Base-by-base conservation (phyloP, 2,329 filamentous ascomycete species). In the Grosmannia huntii region DNA sequence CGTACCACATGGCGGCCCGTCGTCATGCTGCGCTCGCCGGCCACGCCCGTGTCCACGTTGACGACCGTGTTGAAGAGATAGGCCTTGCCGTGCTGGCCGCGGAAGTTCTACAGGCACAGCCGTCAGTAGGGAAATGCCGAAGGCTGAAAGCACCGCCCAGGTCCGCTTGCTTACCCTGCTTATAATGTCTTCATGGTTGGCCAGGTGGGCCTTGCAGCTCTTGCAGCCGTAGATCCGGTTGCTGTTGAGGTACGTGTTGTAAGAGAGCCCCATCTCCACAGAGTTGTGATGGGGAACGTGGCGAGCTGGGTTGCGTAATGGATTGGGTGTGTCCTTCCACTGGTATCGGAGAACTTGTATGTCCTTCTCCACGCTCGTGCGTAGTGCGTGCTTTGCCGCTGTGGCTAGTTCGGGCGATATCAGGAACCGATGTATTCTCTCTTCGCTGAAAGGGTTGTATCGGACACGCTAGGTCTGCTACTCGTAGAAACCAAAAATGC, bases 1-100 rank as follows among this genome's bases (percentile, higher is more conserved):
- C 94, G 86, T 53, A 99, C 94, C 59, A 97, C 80, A 72, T 99
- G 94, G 57, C 89, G 83, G 57, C 94, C 94, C 0, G 94, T 99
- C 16, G 94, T 99, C 94, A 99, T 99, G 75, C 87, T 95, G 64
- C 94, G 89, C 75, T 99, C 94, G 69, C 82, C 86, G n/a, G 92
- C 82, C 61, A 95, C 88, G 65, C 87, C 86, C 52, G 84, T 78
- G 63, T 85, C 86, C 70, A 95, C 81, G 73, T 99, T 99, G 72
- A 99, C 94, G 58, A 99, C 94, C 62, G 72, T 84, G 73, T 92
- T 88, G 79, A 99, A 97, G 64, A 99, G 86, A 74, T 91, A 99
- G 58, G 94, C 94, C 75, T 97, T 97, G 69, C 94, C 94, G 72
- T 97, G 92, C 72, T 97, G 92, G 67, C 94, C 94, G 62, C 94